Conservation (phyloP, 2,329 filamentous ascomycete genomes). For the Annulohypoxylon truncatum region DNA sequence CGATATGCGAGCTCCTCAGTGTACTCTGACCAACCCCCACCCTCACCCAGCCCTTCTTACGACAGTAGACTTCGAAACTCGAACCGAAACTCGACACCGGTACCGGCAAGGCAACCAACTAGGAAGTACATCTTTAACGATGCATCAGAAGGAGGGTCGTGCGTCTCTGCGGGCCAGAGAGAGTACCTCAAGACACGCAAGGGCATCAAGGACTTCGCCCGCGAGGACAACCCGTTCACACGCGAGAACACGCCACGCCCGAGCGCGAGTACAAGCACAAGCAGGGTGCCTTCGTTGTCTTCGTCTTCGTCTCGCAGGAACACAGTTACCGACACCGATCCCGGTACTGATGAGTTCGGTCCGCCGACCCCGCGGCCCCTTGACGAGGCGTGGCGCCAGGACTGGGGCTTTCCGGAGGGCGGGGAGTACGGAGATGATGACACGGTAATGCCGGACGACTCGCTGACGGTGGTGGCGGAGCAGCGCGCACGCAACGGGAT, state of each 20-base stretch:
- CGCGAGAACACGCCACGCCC: background rate
- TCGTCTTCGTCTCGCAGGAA: background rate
- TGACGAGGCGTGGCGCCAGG: conserved; percentile 12
- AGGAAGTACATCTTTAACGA: conserved; percentile 31
- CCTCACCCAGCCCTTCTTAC: background rate
- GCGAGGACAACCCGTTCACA: conserved; percentile 30
- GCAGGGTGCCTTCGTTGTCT: background rate
- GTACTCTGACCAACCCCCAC: conserved; percentile 5
- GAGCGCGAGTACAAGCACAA: background rate
- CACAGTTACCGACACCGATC: background rate
- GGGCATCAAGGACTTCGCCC: conserved; percentile 25
- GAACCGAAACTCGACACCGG: background rate
- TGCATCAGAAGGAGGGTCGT: conserved; percentile 31
- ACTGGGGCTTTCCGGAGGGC: conserved; percentile 1
- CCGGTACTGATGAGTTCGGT: background rate
- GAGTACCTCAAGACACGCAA: conserved; percentile 28
- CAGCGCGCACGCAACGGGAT: background rate
- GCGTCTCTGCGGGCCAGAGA: conserved; percentile 25
- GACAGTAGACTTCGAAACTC: background rate
- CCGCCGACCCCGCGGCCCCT: background rate
- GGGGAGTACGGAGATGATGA: background rate
- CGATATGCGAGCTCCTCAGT: conserved; percentile 8
- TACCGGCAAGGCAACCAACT: background rate
- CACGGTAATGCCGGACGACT: conserved; percentile 2
- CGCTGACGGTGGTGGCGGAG: background rate